A percentile compares a stretch with the other conserved stretches of the same genome.
phyloP scores from a whole-genome alignment of 768 basidiomycete genomes.

The Cantharellus anzutake region DNA sequence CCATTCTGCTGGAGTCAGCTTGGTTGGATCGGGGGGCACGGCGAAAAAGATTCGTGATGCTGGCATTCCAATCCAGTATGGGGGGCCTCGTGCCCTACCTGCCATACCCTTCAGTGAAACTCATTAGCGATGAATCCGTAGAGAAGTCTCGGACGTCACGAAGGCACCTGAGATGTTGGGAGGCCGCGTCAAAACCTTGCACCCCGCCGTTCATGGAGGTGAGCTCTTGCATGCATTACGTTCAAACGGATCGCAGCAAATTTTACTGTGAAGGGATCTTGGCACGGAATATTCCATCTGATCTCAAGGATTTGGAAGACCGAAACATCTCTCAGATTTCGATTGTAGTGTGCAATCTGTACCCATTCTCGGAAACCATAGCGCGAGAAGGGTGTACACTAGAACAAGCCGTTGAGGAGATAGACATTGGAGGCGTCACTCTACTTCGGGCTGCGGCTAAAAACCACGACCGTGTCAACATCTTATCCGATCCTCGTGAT shows the following conservation, averaged over 20 bases:
- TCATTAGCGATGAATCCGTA: constrained; percentile 16
- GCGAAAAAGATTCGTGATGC: constrained; percentile 94
- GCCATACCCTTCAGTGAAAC: background rate
- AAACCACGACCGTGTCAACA: constrained; percentile 84
- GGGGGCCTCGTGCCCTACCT: constrained; percentile 8
- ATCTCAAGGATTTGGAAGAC: constrained; percentile 63
- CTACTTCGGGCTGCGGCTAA: constrained; percentile 95
- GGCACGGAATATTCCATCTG: constrained; percentile 77
- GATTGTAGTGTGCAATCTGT: constrained; percentile 97
- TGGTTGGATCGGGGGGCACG: constrained; percentile 92
- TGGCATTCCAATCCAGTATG: constrained; percentile 77
- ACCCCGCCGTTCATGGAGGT: constrained; percentile 97
- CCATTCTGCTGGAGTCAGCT: constrained; percentile 56
- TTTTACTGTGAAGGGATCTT: constrained; percentile 51
- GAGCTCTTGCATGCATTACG: constrained; percentile 6
- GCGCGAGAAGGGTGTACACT: constrained; percentile 77
- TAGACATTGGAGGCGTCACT: constrained; percentile 97
- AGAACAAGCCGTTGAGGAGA: constrained; percentile 86
- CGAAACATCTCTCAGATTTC: constrained; percentile 84
- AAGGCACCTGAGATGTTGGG: constrained; percentile 99
- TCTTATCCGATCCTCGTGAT: constrained; percentile 77
- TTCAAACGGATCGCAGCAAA: background rate
- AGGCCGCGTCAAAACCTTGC: constrained; percentile 93
- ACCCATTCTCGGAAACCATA: constrained; percentile 88
- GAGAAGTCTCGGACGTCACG: constrained; percentile 94